Evolutionary conservation across 2,329 filamentous ascomycete genomes (phyloP).

Genomic region (Helicocarpus griseus): DNA sequence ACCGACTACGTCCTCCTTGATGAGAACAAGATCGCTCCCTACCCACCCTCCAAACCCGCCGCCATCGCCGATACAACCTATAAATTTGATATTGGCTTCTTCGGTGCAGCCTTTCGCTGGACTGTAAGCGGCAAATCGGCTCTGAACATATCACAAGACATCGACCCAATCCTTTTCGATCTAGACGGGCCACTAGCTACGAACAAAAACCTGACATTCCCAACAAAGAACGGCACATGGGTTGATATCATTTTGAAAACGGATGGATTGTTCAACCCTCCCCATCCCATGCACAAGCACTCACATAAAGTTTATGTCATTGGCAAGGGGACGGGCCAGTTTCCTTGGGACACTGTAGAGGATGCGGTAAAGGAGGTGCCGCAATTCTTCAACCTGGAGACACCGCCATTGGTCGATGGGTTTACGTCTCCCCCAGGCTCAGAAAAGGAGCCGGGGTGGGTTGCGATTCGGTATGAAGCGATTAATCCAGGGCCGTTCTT

Average conservation of each 20-base stretch:
- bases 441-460: conserved; percentile 24
- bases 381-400: conserved; percentile 36
- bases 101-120: conserved; percentile 12
- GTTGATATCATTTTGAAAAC: conserved; percentile 24
- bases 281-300: conserved; percentile 42
- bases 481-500: conserved; percentile 39
- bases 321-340: conserved; percentile 29
- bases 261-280: conserved; percentile 17
- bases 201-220: conserved; percentile 20
- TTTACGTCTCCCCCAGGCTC: conserved; percentile 24
- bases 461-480: conserved; percentile 38
- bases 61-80: conserved; percentile 38
- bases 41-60: conserved; percentile 34
- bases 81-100: conserved; percentile 18
- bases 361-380: conserved; percentile 32
- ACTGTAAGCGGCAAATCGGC: conserved; percentile 3
- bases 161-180: conserved; percentile 25
- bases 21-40: conserved; percentile 35
- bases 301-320: conserved; percentile 37
- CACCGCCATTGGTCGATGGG: conserved; percentile 34
- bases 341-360: conserved; percentile 32
- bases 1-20: conserved; percentile 36
- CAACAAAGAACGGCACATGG: conserved; percentile 29
- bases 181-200: conserved; percentile 18
- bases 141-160: conserved; percentile 1